These are phyloP conservation scores for Bipolaris gigantea DNA, from an alignment of 2,329 filamentous ascomycete genomes.

Conservation along the genomic window DNA sequence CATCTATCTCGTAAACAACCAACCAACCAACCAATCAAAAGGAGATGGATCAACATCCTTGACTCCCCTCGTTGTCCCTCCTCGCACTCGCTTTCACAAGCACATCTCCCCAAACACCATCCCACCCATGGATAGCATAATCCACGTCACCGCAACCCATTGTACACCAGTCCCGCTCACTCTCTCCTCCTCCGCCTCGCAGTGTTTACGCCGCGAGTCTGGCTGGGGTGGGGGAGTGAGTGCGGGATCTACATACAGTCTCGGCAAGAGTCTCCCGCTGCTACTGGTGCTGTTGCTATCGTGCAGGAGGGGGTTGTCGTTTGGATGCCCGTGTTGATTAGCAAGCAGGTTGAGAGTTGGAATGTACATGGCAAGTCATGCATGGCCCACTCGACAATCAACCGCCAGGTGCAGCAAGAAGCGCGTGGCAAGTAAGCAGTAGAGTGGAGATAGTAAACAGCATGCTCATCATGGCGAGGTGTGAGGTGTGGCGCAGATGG, in stretches of 20 bases:
- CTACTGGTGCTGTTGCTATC: background rate
- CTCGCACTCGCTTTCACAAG: constrained; percentile 9
- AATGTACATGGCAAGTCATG: too few species aligned
- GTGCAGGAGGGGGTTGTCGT: too few species aligned
- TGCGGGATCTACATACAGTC: constrained; percentile 30
- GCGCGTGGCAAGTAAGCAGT: background rate
- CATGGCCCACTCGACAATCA: too few species aligned
- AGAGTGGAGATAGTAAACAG: background rate
- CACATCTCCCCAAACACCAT: constrained; percentile 26
- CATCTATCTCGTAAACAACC: too few species aligned
- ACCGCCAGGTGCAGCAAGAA: background rate
- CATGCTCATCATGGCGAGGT: too few species aligned
- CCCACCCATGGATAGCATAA: constrained; percentile 17
- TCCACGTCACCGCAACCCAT: constrained; percentile 32
- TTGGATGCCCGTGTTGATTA: too few species aligned
- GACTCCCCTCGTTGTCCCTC: background rate
- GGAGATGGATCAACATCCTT: background rate
- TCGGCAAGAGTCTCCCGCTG: constrained; percentile 25
- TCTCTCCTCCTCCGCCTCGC: constrained; percentile 23
- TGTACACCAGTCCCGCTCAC: constrained; percentile 26
- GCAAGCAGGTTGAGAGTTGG: too few species aligned
- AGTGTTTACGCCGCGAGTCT: constrained; percentile 27
- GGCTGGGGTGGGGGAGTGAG: constrained; percentile 26
- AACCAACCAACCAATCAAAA: background rate
- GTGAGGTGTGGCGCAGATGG: too few species aligned